Base-by-base conservation (phyloP, 2,329 filamentous ascomycete genomes). In the Alternaria arborescens region DNA sequence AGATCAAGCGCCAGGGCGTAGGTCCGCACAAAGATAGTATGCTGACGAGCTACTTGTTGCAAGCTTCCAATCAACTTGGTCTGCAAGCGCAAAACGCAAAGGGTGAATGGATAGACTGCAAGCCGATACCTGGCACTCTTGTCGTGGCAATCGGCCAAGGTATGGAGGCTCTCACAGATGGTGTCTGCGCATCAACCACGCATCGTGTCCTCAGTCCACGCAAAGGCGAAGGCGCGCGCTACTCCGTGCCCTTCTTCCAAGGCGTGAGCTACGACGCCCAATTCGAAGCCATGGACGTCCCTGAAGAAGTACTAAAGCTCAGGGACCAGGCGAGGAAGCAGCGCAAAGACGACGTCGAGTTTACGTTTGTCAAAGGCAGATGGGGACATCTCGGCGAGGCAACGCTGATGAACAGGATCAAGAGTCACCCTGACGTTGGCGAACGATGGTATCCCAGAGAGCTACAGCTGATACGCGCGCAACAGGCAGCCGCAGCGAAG, bases 131-230 rank as follows among this genome's bases (percentile, higher is more conserved):
- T 20, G 90, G 90, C 2, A 95, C 93, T 48, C 85, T 96, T 4
- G 93, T 97, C 2, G 92, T 97, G 1, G 92, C 92, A 8, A 93
- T 97, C 69, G 93, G 93, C 0, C 93, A 96, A 79, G 93, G 91
- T 0, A 85, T 97, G 71, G 93, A 97, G 81, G 93, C 93, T 5
- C 80, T 97, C 67, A 96, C 93, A 20, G 88, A 88, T 63, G 93
- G 93, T 32, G 92, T 95, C 3, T 95, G 92, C 76, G 88, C 90
- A 66, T 81, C 88, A 64, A 96, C 93, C 3, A 95, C 92, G 41
- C 93, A 96, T 78, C 86, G 92, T 10, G 93, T 96, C 36, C 82
- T 95, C n/a, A 91, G 87, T 30, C 92, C 92, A 0, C 73, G 81
- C 1, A 86, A 87, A 8, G 92, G 91, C 12, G 81, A 86, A 10